Percentiles rank a stretch among this genome's conserved stretches.
Evolutionary conservation across 2,329 filamentous ascomycete species (phyloP).

Genomic region (Claviceps citrina): DNA sequence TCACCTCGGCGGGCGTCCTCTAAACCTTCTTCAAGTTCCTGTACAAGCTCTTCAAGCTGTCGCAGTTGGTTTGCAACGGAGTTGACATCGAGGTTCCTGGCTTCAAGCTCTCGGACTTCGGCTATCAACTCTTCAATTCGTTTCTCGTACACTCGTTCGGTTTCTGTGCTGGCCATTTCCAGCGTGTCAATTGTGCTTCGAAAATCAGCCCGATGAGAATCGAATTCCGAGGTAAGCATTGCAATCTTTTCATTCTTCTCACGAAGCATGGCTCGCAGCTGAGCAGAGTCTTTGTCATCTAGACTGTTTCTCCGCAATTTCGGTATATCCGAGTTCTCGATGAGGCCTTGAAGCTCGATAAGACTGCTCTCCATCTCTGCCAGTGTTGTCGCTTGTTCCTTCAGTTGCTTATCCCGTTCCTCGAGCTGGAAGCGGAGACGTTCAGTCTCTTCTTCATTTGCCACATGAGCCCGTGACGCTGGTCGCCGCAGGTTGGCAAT

Average conservation of each 20-base stretch:
- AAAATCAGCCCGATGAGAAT: slow-evolving; percentile 88
- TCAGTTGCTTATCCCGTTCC: slow-evolving; percentile 74
- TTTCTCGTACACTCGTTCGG: slow-evolving; percentile 87
- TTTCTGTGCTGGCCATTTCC: slow-evolving; percentile 89
- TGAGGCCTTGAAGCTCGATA: slow-evolving; percentile 57
- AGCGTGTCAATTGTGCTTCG: slow-evolving; percentile 91
- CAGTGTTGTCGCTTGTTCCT: slow-evolving; percentile 68
- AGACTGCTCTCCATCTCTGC: slow-evolving; percentile 82
- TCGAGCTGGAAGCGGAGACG: slow-evolving; percentile 59
- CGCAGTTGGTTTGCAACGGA: slow-evolving; percentile 82
- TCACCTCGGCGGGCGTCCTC: slow-evolving; percentile 90
- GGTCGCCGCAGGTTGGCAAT: slow-evolving; percentile 40
- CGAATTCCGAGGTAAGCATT: slow-evolving; percentile 85
- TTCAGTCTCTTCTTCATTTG: slow-evolving; percentile 57
- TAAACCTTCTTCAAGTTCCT: slow-evolving; percentile 88
- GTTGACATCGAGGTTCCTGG: slow-evolving; percentile 77
- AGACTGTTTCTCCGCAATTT: slow-evolving; percentile 30
- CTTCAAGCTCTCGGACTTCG: slow-evolving; percentile 69
- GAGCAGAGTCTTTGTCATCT: slow-evolving; percentile 57
- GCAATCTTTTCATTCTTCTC: slow-evolving; percentile 97
- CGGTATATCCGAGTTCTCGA: slow-evolving; percentile 39
- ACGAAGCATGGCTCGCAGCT: slow-evolving; percentile 66
- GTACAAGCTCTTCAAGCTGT: slow-evolving; percentile 87
- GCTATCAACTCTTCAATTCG: slow-evolving; percentile 74
- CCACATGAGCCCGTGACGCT: slow-evolving; percentile 34